Evolutionary conservation across 768 basidiomycete species (phyloP).

Genomic region (Trametes maxima): DNA sequence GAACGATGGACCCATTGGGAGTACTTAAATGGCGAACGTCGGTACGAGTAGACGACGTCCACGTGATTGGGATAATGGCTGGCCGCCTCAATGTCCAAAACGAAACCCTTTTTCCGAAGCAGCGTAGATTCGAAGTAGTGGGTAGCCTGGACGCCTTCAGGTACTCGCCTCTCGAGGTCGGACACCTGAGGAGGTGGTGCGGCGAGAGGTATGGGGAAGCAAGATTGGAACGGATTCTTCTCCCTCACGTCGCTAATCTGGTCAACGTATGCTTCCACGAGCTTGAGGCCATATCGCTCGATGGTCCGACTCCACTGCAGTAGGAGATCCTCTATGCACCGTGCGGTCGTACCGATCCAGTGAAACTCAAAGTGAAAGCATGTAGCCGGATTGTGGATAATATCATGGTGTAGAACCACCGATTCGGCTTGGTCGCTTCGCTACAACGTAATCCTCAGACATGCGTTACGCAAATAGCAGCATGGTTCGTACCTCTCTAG

Average conservation of each 20-base stretch:
- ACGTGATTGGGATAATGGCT: constrained; percentile 77
- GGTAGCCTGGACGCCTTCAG: constrained; percentile 63
- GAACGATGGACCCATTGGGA: constrained; percentile 93
- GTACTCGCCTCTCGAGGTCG: constrained; percentile 66
- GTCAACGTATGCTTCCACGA: constrained; percentile 92
- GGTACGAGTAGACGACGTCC: constrained; percentile 89
- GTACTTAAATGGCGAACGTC: constrained; percentile 72
- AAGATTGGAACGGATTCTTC: constrained; percentile 90
- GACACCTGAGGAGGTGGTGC: constrained; percentile 72
- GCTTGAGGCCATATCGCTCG: constrained; percentile 85
- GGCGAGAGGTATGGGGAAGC: constrained; percentile 79
- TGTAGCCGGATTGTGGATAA: constrained; percentile 92
- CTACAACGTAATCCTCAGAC: constrained; percentile 35
- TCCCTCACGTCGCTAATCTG: constrained; percentile 87
- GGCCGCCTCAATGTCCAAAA: constrained; percentile 80
- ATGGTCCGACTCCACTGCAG: constrained; percentile 80
- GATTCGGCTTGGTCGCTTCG: constrained; percentile 87
- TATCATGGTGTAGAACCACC: constrained; percentile 88
- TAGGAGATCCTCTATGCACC: constrained; percentile 87
- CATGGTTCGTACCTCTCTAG: constrained; percentile 54
- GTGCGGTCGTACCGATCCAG: constrained; percentile 94
- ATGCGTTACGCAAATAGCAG: background rate
- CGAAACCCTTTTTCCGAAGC: constrained; percentile 76
- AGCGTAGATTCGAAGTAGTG: constrained; percentile 85
- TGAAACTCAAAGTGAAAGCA: constrained; percentile 97